These are phyloP conservation scores for Apiotrichum akiyoshidainum DNA, from an alignment of 1,284 basidiomycete genomes.

Conservation along the genomic window DNA sequence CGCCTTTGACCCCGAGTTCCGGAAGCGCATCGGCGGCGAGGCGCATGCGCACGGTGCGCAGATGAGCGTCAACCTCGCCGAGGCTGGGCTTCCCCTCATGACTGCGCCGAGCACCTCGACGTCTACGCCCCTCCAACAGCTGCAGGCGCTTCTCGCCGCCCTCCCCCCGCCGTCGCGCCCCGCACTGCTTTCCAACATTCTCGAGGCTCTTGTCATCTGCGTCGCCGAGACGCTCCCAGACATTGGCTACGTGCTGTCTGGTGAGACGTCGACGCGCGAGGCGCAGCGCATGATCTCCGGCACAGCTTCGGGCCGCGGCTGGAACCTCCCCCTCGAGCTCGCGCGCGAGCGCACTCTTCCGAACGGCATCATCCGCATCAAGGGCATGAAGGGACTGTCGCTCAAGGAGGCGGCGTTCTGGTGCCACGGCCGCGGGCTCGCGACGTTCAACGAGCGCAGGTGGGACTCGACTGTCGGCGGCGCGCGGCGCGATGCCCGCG, in stretches of 20 bases:
- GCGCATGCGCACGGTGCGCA: background rate
- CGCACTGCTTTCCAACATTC: constrained; percentile 60
- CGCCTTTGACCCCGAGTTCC: constrained; percentile 33
- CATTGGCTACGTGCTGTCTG: constrained; percentile 74
- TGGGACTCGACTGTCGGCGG: constrained; percentile 40
- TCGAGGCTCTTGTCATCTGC: constrained; percentile 68
- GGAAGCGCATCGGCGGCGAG: constrained; percentile 5
- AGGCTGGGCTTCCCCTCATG: constrained; percentile 37
- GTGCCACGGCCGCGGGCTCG: constrained; percentile 29
- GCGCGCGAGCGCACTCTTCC: constrained; percentile 51
- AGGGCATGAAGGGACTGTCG: constrained; percentile 71
- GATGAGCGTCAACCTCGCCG: constrained; percentile 23
- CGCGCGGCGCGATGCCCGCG: constrained; percentile 52
- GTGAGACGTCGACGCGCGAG: constrained; percentile 73
- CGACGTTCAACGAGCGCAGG: constrained; percentile 72
- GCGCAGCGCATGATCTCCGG: constrained; percentile 72
- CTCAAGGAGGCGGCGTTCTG: constrained; percentile 66
- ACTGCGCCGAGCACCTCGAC: constrained; percentile 33
- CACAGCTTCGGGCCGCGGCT: constrained; percentile 75
- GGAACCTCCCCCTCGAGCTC: constrained; percentile 67
- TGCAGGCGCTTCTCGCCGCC: constrained; percentile 63
- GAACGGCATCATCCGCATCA: constrained; percentile 58
- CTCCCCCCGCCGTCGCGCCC: constrained; percentile 75
- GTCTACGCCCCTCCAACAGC: constrained; percentile 53
- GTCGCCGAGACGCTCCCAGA: constrained; percentile 58